Evolutionary conservation across 1,139 yeast genomes (phyloP).

Genomic region (Scheffersomyces cryptocercus): DNA sequence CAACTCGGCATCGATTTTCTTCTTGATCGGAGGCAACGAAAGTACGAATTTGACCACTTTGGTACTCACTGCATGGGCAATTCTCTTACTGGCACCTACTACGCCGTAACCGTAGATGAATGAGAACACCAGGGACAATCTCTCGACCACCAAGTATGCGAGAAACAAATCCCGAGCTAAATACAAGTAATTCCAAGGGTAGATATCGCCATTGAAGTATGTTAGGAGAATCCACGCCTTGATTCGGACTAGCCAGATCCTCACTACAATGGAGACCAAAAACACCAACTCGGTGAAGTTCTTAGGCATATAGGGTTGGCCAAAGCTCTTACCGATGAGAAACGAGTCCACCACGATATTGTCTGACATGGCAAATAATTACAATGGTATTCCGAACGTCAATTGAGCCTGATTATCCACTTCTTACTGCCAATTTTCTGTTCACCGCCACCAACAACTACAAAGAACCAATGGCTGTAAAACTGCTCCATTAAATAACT

Average conservation of each 20-base stretch:
- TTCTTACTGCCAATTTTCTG: too few species aligned
- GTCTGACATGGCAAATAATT: background rate
- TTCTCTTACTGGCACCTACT: conserved; percentile 19
- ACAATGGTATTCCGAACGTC: too few species aligned
- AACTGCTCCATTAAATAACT: too few species aligned
- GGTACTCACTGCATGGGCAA: conserved; percentile 15
- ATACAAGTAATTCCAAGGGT: conserved; percentile 9
- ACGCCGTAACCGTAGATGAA: conserved; percentile 43
- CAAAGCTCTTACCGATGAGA: conserved; percentile 10
- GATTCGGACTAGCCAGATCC: background rate
- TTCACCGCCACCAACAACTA: too few species aligned
- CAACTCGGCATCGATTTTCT: conserved; percentile 64
- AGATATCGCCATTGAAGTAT: background rate
- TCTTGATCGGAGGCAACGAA: conserved; percentile 54
- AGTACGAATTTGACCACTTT: conserved; percentile 36
- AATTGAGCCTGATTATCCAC: too few species aligned
- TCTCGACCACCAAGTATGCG: conserved; percentile 15
- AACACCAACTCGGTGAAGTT: conserved; percentile 10
- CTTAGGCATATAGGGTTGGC: conserved; percentile 16
- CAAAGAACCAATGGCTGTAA: too few species aligned
- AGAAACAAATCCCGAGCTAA: conserved; percentile 30
- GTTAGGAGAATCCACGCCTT: background rate
- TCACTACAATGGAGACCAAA: conserved; percentile 2
- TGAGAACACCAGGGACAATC: conserved; percentile 9
- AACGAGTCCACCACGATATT: background rate